These are phyloP conservation scores for Collariella sp. DNA, from an alignment of 495 filamentous ascomycete species.

Conservation along the genomic window DNA sequence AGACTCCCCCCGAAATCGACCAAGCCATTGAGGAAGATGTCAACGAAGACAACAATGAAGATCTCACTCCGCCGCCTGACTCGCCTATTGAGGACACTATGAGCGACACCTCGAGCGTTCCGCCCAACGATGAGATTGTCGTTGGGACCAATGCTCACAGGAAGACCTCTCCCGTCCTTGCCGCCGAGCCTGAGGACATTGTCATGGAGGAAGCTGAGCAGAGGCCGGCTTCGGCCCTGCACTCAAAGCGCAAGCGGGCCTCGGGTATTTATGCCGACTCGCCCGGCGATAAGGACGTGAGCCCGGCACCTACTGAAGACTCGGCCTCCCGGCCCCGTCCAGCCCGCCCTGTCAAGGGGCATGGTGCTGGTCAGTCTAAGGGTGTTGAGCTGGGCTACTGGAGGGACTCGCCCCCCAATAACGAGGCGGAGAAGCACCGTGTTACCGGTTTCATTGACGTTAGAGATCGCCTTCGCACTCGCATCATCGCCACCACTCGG, in stretches of 20 bases:
- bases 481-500: conserved; percentile 35
- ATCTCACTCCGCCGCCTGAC: conserved; percentile 22
- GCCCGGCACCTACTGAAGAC: conserved; percentile 15
- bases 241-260: conserved; percentile 43
- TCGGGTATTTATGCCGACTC: conserved; percentile 33
- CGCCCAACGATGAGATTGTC: conserved; percentile 39
- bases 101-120: conserved; percentile 26
- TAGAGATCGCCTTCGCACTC: conserved; percentile 44
- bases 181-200: conserved; percentile 26
- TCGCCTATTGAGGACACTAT: conserved; percentile 15
- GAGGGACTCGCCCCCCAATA: conserved; percentile 41
- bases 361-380: conserved; percentile 29
- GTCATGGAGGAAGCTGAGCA: conserved; percentile 34
- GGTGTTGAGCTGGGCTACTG: conserved; percentile 44
- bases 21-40: not conserved
- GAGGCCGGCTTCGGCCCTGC: conserved; percentile 19
- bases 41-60: conserved; percentile 18
- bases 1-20: not conserved
- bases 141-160: conserved; percentile 34
- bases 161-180: conserved; percentile 19
- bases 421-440: conserved; percentile 38
- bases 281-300: conserved; percentile 28
- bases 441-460: conserved; percentile 49
- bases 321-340: conserved; percentile 10
- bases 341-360: conserved; percentile 21